Evolutionary conservation across 345 rosid species (phyloP).

Genomic region (Populus simonii): DNA sequence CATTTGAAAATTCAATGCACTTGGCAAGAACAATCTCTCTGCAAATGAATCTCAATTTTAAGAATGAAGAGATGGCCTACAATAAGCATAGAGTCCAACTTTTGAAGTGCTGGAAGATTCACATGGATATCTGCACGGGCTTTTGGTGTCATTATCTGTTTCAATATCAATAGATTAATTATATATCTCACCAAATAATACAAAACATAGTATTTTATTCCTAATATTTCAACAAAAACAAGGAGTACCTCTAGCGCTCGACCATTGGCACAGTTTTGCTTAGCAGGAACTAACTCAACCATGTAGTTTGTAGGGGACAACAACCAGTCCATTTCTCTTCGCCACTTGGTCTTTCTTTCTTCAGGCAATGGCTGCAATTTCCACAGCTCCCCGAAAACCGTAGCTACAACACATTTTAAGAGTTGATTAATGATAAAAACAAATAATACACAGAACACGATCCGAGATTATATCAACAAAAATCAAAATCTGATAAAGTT

Average conservation of each 20-base stretch:
- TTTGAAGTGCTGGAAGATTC: conserved; percentile 95
- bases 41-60: background rate
- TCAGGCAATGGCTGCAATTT: conserved; percentile 81
- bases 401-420: conserved; percentile 40
- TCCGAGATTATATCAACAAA: background rate
- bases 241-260: conserved; percentile 65
- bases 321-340: conserved; percentile 91
- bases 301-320: conserved; percentile 89
- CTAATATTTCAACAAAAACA: background rate
- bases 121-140: conserved; percentile 86
- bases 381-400: conserved; percentile 95
- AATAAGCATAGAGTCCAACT: conserved; percentile 86
- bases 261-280: conserved; percentile 80
- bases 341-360: conserved; percentile 79
- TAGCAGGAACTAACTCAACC: conserved; percentile 96
- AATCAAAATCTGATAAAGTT: background rate
- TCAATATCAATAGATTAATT: conserved; percentile 22
- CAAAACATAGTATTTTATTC: background rate
- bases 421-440: background rate
- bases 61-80: conserved; percentile 47
- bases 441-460: background rate
- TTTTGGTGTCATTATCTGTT: conserved; percentile 92
- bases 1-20: conserved; percentile 6
- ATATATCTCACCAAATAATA: conserved; percentile 12
- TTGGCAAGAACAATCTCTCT: background rate